Evolutionary conservation across 2,329 filamentous ascomycete species (phyloP), one percentile per base, ranked within the genome.

Genomic region (Tolypocladium nubicola): DNA sequence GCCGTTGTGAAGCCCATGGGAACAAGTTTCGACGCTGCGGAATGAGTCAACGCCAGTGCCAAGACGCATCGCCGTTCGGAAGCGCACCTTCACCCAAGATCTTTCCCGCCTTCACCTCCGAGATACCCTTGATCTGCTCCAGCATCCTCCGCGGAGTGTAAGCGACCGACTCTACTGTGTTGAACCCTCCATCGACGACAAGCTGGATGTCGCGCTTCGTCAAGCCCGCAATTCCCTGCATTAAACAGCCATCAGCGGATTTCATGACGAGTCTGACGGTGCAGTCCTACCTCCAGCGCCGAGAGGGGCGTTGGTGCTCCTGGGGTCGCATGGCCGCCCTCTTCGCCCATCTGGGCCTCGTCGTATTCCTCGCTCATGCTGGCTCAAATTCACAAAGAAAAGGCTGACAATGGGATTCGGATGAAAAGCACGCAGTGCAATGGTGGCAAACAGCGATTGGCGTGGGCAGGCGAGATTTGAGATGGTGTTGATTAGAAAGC

Each of bases 1-100:
- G 94, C 94, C 0, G 94, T 99, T 1, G 95, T 99, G 71, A 99
- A 99, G 47, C 94, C 94, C 92, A 99, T 96, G 0, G 94, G 94
- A 0, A 99, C 94, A 55, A 97, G 82, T 73, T 97, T 99, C 1
- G 91, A 92, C 35, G 93, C 93, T 95, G 40, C 2, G 1, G 16
- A 45, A n/a, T 4, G 13, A 37, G 16, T 69, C 40, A 69, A 60
- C 37, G 16, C 55, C 9, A 52, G 4, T 35, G 7, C 16, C 3
- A 10, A 30, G 21, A 4, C 1, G 49, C 7, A 3, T 8, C 8
- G 6, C n/a, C 16, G 7, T 26, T 19, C 23, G n/a, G 9, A 10
- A 30, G 2, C 74, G 62, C 71, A 93, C 92, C 92, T 79, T 97
- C 94, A 16, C 84, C 85, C 35, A 99, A 78, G 45, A 99, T 86